phyloP scores from a whole-genome alignment of 2,329 filamentous ascomycete genomes.

The Penicillium paneum region DNA sequence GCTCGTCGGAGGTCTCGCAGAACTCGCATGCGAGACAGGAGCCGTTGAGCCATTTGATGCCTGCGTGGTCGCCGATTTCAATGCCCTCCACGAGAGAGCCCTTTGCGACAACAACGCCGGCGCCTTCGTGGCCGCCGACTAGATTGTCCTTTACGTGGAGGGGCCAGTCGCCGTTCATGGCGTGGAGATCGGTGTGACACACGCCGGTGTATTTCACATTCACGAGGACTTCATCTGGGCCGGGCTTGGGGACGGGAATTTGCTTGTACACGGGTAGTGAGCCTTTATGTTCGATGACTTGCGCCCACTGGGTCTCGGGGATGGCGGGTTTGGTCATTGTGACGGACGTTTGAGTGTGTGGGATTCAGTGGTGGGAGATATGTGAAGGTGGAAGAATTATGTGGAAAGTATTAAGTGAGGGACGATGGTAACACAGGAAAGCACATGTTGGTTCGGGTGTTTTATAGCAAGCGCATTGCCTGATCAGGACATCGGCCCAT shows the following conservation, averaged over 20 bases:
- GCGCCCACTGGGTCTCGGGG: slow-evolving; percentile 84
- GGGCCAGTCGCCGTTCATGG: slow-evolving; percentile 88
- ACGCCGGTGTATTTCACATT: slow-evolving; percentile 89
- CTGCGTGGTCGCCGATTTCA: slow-evolving; percentile 77
- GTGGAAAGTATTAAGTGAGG: not conserved
- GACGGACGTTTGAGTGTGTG: too few species aligned
- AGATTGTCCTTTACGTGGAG: slow-evolving; percentile 77
- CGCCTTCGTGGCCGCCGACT: slow-evolving; percentile 76
- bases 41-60: slow-evolving; percentile 91
- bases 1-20: slow-evolving; percentile 77
- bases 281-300: slow-evolving; percentile 80
- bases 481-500: not conserved
- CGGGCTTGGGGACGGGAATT: slow-evolving; percentile 77
- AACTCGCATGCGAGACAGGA: slow-evolving; percentile 79
- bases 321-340: slow-evolving; percentile 45
- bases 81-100: slow-evolving; percentile 75
- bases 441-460: not conserved
- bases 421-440: not conserved
- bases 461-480: not conserved
- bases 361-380: too few species aligned
- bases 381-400: not conserved
- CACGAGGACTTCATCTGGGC: slow-evolving; percentile 84
- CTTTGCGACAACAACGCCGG: slow-evolving; percentile 75
- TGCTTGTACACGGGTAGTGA: slow-evolving; percentile 55
- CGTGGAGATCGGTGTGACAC: slow-evolving; percentile 82